Percentiles rank a stretch among this genome's conserved stretches.
phyloP scores from a whole-genome alignment of 768 basidiomycete species.

The Cyathus striatus region DNA sequence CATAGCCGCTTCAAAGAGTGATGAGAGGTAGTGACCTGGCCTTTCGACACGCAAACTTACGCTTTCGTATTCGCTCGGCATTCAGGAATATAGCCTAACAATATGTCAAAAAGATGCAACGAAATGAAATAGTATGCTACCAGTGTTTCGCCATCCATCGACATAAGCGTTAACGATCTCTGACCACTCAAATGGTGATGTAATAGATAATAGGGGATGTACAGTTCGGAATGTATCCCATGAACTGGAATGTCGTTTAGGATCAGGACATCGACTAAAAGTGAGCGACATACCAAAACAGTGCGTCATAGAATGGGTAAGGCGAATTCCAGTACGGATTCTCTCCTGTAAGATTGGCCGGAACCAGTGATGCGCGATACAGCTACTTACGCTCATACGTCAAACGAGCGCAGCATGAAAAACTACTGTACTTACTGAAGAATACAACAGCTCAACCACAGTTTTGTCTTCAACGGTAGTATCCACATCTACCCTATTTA shows the following conservation, averaged over 20 bases:
- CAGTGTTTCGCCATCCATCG: conserved; percentile 46
- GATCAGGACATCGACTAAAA: not conserved
- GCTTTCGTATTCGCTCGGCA: conserved; percentile 45
- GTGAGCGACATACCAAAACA: conserved; percentile 37
- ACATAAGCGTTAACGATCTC: conserved; percentile 44
- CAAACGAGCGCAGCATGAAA: not conserved
- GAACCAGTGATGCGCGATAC: conserved; percentile 45
- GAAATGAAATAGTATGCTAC: conserved; percentile 10
- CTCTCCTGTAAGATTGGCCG: conserved; percentile 43
- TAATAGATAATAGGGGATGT: conserved; percentile 42
- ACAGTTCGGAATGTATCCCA: conserved; percentile 54
- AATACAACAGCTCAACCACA: conserved; percentile 40
- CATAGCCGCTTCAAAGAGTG: conserved; percentile 32
- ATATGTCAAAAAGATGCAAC: not conserved
- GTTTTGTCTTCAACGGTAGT: conserved; percentile 30
- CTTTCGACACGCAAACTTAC: conserved; percentile 16
- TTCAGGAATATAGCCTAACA: conserved; percentile 41
- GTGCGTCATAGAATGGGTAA: conserved; percentile 45
- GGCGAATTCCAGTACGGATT: conserved; percentile 45
- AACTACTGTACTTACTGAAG: conserved; percentile 28
- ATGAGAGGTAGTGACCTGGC: not conserved
- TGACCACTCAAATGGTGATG: conserved; percentile 39
- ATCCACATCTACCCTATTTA: conserved; percentile 31
- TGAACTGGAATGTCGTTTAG: conserved; percentile 37
- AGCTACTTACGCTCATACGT: conserved; percentile 21